Conservation (phyloP, 2,329 filamentous ascomycete genomes). For the Hypoxylon sp. region DNA sequence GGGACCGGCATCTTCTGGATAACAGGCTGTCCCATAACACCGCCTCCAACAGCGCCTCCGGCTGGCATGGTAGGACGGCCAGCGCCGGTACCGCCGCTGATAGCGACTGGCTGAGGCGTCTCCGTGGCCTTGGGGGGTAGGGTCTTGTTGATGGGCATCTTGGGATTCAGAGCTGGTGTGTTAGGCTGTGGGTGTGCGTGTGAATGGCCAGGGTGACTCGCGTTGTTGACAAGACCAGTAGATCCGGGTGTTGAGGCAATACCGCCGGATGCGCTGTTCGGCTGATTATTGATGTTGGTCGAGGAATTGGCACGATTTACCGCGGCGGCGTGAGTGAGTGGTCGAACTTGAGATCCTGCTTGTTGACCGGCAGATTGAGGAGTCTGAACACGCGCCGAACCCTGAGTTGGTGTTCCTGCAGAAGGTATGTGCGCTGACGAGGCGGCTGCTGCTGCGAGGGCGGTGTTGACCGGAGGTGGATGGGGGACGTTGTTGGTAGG, state of each 20-base stretch:
- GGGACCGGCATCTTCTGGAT: constrained; percentile 85
- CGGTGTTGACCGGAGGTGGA: constrained; percentile 65
- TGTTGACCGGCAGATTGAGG: constrained; percentile 59
- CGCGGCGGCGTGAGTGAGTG: constrained; percentile 52
- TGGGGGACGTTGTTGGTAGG: constrained; percentile 53
- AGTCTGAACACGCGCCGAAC: constrained; percentile 64
- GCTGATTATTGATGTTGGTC: constrained; percentile 48
- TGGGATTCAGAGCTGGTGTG: constrained; percentile 64
- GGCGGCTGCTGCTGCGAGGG: constrained; percentile 57
- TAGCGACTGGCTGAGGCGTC: constrained; percentile 80
- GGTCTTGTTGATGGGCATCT: constrained; percentile 87
- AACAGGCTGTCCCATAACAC: constrained; percentile 87
- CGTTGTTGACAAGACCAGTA: constrained; percentile 42
- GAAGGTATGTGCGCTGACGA: constrained; percentile 57
- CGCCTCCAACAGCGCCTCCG: constrained; percentile 81
- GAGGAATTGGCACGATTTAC: constrained; percentile 54
- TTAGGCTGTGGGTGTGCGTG: constrained; percentile 65
- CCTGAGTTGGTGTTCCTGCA: constrained; percentile 65
- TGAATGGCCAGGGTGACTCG: constrained; percentile 59
- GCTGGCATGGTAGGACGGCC: constrained; percentile 87
- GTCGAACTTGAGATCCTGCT: constrained; percentile 46
- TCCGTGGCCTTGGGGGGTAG: constrained; percentile 77
- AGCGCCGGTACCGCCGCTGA: constrained; percentile 73
- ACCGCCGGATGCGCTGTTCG: constrained; percentile 49
- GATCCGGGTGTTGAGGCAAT: constrained; percentile 49